Percentiles rank a stretch among this genome's conserved stretches.
Conservation (phyloP, 805 yeast species). For the Komagataella pseudopastoris region DNA sequence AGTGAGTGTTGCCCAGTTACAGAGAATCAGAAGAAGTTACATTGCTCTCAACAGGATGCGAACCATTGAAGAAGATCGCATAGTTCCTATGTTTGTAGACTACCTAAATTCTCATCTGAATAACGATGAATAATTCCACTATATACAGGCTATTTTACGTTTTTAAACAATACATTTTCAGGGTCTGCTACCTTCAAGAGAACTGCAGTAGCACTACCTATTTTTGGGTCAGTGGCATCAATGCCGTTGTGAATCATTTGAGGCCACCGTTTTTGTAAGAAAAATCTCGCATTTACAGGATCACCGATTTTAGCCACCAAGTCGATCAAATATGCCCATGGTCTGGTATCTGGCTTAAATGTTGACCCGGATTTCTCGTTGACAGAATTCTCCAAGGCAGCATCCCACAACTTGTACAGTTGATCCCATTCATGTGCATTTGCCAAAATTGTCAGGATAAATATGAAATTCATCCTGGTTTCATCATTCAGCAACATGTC, state of each 20-base stretch:
- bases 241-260: background rate
- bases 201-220: background rate
- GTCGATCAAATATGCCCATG: background rate
- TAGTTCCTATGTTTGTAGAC: slow-evolving; percentile 62
- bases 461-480: background rate
- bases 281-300: background rate
- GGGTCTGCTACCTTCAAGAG: background rate
- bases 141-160: background rate
- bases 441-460: background rate
- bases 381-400: background rate
- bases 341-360: background rate
- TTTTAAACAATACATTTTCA: background rate
- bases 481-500: background rate
- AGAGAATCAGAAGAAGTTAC: slow-evolving; percentile 73
- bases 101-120: slow-evolving; percentile 55
- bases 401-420: background rate
- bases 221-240: background rate
- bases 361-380: background rate
- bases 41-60: slow-evolving; percentile 72
- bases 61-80: slow-evolving; percentile 54
- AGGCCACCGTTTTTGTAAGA: slow-evolving; percentile 1
- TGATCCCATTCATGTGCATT: background rate
- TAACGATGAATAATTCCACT: slow-evolving; percentile 8
- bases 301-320: slow-evolving; percentile 1
- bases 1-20: slow-evolving; percentile 65